These are phyloP conservation scores for Arachnopeziza araneosa DNA, from an alignment of 2,329 filamentous ascomycete genomes.

Conservation along the genomic window DNA sequence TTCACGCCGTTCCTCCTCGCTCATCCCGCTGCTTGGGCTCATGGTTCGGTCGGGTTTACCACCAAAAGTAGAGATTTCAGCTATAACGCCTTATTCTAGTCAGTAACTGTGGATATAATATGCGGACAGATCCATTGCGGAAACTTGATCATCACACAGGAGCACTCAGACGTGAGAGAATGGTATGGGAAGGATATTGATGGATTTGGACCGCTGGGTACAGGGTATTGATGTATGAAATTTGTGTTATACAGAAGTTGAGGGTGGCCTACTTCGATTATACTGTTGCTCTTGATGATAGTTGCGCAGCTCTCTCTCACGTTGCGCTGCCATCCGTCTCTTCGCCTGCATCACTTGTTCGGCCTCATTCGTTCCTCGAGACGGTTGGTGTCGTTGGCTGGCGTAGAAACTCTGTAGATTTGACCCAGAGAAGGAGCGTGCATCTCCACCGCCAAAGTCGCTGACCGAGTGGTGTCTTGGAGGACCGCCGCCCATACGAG, in stretches of 20 bases:
- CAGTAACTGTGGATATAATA: conserved; percentile 29
- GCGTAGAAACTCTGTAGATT: conserved; percentile 94
- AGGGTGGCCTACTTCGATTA: conserved; percentile 93
- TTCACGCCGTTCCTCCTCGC: conserved; percentile 92
- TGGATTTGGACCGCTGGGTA: conserved; percentile 30
- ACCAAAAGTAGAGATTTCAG: conserved; percentile 58
- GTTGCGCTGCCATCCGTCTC: conserved; percentile 97
- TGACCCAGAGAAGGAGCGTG: conserved; percentile 65
- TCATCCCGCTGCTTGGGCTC: conserved; percentile 76
- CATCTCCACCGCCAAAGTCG: conserved; percentile 70
- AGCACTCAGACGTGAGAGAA: conserved; percentile 29
- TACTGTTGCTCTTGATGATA: conserved; percentile 99
- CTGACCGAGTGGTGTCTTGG: conserved; percentile 78
- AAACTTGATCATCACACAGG: conserved; percentile 33
- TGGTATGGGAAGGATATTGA: conserved; percentile 32
- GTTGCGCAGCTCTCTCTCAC: conserved; percentile 97
- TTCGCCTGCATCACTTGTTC: conserved; percentile 99
- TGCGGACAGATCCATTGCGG: conserved; percentile 8
- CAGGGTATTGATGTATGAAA: conserved; percentile 25
- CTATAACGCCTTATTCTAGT: conserved; percentile 50
- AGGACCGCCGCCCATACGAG: conserved; percentile 57
- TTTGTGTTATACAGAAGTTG: conserved; percentile 64
- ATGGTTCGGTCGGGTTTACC: conserved; percentile 81
- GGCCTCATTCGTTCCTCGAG: conserved; percentile 80
- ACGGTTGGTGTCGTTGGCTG: conserved; percentile 82